A percentile compares a stretch with the other conserved stretches of the same genome.
Evolutionary conservation across 2,329 filamentous ascomycete species (phyloP).

Genomic region (Emmonsiellopsis sp.): DNA sequence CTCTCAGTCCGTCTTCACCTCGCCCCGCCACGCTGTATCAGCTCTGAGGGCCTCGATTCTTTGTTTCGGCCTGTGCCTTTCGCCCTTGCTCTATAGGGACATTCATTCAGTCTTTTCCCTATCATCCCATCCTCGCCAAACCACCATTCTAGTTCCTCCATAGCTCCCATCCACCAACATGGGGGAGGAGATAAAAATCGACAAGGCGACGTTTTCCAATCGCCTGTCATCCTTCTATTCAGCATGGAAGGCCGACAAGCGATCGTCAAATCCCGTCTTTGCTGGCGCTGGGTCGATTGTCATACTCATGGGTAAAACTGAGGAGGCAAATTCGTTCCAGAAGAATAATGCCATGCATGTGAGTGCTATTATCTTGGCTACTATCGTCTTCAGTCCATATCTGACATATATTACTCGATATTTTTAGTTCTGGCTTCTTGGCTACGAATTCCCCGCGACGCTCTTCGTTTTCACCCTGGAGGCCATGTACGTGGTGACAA

Average conservation of each 20-base stretch:
- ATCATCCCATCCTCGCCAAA: background rate
- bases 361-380: conserved; percentile 28
- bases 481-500: conserved; percentile 83
- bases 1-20: background rate
- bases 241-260: conserved; percentile 94
- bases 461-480: conserved; percentile 87
- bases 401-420: conserved; percentile 10
- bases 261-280: conserved; percentile 75
- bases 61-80: background rate
- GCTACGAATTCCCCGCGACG: conserved; percentile 96
- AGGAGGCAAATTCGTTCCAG: conserved; percentile 75
- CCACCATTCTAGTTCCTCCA: background rate
- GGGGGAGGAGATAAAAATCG: conserved; percentile 85
- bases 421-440: conserved; percentile 85
- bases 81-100: too few relatives aligned
- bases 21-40: background rate
- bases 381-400: background rate
- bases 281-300: conserved; percentile 77
- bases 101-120: background rate
- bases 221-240: conserved; percentile 78
- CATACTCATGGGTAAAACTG: conserved; percentile 89
- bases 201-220: conserved; percentile 87
- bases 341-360: conserved; percentile 97
- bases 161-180: conserved; percentile 28
- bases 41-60: background rate